Percentiles rank a stretch among this genome's conserved stretches.
phyloP scores from a whole-genome alignment of 2,329 filamentous ascomycete species.

The Bimuria novae-zelandiae region DNA sequence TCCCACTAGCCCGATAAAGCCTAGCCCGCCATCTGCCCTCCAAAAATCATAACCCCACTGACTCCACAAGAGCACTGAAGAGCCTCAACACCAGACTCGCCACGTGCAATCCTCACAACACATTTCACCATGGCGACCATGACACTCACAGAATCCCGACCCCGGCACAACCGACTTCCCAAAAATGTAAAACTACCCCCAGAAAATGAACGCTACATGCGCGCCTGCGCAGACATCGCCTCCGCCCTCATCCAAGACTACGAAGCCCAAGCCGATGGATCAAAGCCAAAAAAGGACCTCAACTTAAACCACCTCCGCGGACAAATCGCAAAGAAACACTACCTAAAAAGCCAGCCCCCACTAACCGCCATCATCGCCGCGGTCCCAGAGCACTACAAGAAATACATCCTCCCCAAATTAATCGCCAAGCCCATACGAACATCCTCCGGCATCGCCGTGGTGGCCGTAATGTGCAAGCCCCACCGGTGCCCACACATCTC shows the following conservation, averaged over 20 bases:
- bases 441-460: slow-evolving; percentile 94
- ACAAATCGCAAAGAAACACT: slow-evolving; percentile 91
- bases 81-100: slow-evolving; percentile 27
- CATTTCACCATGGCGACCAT: slow-evolving; percentile 63
- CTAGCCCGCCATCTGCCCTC: slow-evolving; percentile 9
- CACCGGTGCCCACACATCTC: slow-evolving; percentile 97
- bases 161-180: slow-evolving; percentile 57
- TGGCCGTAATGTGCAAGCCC: slow-evolving; percentile 99
- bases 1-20: not conserved
- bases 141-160: slow-evolving; percentile 58
- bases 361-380: slow-evolving; percentile 97
- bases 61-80: slow-evolving; percentile 27
- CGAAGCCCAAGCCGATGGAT: slow-evolving; percentile 75
- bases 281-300: slow-evolving; percentile 78
- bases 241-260: slow-evolving; percentile 94
- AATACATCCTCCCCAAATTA: slow-evolving; percentile 94
- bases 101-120: slow-evolving; percentile 16
- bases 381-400: slow-evolving; percentile 99
- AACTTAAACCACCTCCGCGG: slow-evolving; percentile 89
- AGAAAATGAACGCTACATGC: slow-evolving; percentile 92
- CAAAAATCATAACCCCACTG: slow-evolving; percentile 28
- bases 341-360: slow-evolving; percentile 82
- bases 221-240: slow-evolving; percentile 94
- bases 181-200: slow-evolving; percentile 80
- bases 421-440: slow-evolving; percentile 97